Base-by-base conservation (phyloP, 1,139 yeast species). In the Schizosaccharomyces versatilis region DNA sequence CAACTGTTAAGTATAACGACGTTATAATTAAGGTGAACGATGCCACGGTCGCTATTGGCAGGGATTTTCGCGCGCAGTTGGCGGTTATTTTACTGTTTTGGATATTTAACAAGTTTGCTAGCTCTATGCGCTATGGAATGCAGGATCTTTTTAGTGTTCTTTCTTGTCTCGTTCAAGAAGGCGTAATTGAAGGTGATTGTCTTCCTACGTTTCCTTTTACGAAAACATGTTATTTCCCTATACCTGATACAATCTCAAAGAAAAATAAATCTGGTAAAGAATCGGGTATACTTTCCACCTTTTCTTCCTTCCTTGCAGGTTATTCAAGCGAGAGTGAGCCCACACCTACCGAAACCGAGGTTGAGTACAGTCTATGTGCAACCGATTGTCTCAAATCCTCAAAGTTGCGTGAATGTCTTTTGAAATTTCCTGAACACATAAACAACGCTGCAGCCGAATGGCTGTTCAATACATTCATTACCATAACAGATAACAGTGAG, bases 281-380 rank as follows among this genome's bases (percentile, higher is more conserved):
- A 44, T 73, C 75, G 8, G 85, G 97, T 1, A 65, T 93, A 32
- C 76, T 93, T 57, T 84, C 95, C 0, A 83, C 97, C 0, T 80
- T 93, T 61, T 86, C 96, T 0, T 85, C 95, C 0, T 88, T 86
- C 63, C 74, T 93, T 66, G 84, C 93, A 61, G 93, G 96, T 14
- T 78, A 81, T 58, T 73, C 82, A 0, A 59, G 56, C 14, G 96
- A 86, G 61, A 94, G 84, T 47, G 80, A 84, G 1, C 81, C 84
- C 7, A 96, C 88, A 65, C 98, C 98, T 3, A 77, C 93, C 1
- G 94, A 83, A 57, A 94, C 83, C 62, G 97, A 88, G 62, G 80
- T 93, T 53, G 95, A 86, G 59, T 76, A 85, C 1, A 84, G 97
- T 0, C 67, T 83, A 36, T 80, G 86, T 5, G 81, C 95, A 0